These are phyloP conservation scores for Globisporangium canariense DNA, from an alignment of 352 stramenopile species.

Conservation along the genomic window DNA sequence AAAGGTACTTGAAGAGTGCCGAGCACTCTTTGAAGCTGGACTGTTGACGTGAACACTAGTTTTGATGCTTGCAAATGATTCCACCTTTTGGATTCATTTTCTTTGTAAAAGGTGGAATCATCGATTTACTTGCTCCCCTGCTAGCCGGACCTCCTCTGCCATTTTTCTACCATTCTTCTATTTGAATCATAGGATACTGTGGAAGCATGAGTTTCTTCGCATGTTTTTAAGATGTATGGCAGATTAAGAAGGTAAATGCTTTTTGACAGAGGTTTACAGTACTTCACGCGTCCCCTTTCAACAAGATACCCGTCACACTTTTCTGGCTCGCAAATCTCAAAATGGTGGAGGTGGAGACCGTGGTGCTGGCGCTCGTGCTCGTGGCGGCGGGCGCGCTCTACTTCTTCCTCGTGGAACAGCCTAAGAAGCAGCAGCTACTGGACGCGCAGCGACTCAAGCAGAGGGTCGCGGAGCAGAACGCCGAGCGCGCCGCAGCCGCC, in stretches of 20 bases:
- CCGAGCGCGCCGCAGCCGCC: conserved; percentile 39
- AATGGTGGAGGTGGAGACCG: conserved; percentile 24
- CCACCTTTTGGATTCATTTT: background rate
- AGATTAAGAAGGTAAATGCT: background rate
- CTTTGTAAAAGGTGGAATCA: background rate
- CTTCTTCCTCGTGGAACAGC: conserved; percentile 60
- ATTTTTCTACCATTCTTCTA: too few species aligned
- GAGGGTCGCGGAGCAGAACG: conserved; percentile 46
- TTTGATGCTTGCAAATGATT: background rate
- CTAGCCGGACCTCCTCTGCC: too few species aligned
- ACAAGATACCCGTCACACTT: background rate
- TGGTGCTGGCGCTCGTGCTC: conserved; percentile 59
- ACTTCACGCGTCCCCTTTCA: background rate
- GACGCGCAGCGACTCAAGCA: conserved; percentile 34
- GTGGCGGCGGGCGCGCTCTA: conserved; percentile 52
- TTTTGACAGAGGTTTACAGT: background rate
- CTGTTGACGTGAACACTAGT: conserved; percentile 13
- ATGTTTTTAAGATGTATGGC: background rate
- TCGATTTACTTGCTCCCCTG: background rate
- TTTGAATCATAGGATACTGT: background rate
- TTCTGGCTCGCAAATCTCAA: background rate
- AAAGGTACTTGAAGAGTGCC: conserved; percentile 10
- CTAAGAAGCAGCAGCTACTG: conserved; percentile 33
- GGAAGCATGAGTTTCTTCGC: background rate
- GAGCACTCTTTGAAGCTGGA: background rate